A percentile compares a stretch with the other conserved stretches of the same genome.
Evolutionary conservation across 2,329 filamentous ascomycete genomes (phyloP).

Genomic region (Paracoccidioides lutzii): DNA sequence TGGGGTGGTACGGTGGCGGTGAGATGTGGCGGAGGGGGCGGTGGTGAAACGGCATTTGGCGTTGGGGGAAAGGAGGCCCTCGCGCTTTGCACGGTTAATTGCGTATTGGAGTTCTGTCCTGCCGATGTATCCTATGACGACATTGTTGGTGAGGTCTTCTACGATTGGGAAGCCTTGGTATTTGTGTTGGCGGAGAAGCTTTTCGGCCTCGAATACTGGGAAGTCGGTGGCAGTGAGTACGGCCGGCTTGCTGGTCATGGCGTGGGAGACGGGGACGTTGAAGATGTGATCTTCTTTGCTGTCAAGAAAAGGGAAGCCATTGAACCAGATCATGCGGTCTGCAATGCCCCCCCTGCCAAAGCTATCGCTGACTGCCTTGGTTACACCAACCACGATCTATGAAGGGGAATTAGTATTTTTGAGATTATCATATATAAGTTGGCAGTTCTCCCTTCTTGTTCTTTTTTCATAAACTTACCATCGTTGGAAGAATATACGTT

Average conservation of each 20-base stretch:
- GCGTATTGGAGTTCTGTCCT: constrained; percentile 85
- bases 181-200: constrained; percentile 60
- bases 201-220: constrained; percentile 62
- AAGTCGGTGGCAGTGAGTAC: constrained; percentile 63
- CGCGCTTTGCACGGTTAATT: constrained; percentile 62
- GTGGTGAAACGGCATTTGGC: constrained; percentile 59
- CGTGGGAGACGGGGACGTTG: constrained; percentile 79
- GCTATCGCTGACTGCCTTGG: constrained; percentile 79
- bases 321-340: constrained; percentile 98
- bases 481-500: constrained; percentile 92
- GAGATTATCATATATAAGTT: background rate
- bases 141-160: constrained; percentile 56
- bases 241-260: constrained; percentile 69
- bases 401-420: constrained; percentile 5
- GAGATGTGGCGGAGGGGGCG: constrained; percentile 28
- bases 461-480: constrained; percentile 40
- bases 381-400: constrained; percentile 84
- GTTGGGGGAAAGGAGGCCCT: constrained; percentile 50
- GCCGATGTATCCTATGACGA: constrained; percentile 81
- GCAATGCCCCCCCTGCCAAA: constrained; percentile 96
- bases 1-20: constrained; percentile 22
- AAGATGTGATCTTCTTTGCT: constrained; percentile 97
- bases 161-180: constrained; percentile 93
- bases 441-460: background rate
- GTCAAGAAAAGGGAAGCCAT: constrained; percentile 90